Evolutionary conservation across 768 basidiomycete genomes (phyloP).

Genomic region (Panaeolus cyanescens): DNA sequence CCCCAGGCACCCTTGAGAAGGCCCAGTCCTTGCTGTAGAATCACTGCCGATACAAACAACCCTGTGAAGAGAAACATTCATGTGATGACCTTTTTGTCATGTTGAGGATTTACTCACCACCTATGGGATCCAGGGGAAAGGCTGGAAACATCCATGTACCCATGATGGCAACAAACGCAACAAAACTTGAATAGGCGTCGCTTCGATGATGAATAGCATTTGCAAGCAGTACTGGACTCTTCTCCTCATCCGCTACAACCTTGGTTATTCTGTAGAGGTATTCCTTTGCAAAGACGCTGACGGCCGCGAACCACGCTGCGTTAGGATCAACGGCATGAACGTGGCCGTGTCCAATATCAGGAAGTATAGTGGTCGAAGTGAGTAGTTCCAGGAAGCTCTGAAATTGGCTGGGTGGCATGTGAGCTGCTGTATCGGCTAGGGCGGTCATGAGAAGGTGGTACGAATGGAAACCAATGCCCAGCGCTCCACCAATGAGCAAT

Average conservation of each 20-base stretch:
- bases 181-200: conserved; percentile 91
- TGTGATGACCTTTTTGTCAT: background rate
- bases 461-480: conserved; percentile 89
- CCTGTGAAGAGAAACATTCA: conserved; percentile 41
- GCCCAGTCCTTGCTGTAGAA: conserved; percentile 74
- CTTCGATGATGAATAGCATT: conserved; percentile 98
- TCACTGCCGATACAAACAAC: conserved; percentile 85
- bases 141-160: conserved; percentile 85
- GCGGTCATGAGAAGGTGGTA: conserved; percentile 80
- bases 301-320: conserved; percentile 94
- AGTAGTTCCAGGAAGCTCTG: conserved; percentile 64
- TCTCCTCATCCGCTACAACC: conserved; percentile 87
- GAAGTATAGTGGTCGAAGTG: conserved; percentile 56
- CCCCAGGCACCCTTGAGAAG: conserved; percentile 71
- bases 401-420: conserved; percentile 63
- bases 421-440: conserved; percentile 64
- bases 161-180: conserved; percentile 90
- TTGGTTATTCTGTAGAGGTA: conserved; percentile 91
- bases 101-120: conserved; percentile 54
- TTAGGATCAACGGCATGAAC: conserved; percentile 80
- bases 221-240: conserved; percentile 89
- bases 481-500: conserved; percentile 80
- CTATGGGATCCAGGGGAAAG: conserved; percentile 91
- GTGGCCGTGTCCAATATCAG: conserved; percentile 56
- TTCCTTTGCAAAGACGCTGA: conserved; percentile 84